Evolutionary conservation across 228 moss, liverwort and hornwort genomes (phyloP).

Genomic region (Sphagnum magellanicum): DNA sequence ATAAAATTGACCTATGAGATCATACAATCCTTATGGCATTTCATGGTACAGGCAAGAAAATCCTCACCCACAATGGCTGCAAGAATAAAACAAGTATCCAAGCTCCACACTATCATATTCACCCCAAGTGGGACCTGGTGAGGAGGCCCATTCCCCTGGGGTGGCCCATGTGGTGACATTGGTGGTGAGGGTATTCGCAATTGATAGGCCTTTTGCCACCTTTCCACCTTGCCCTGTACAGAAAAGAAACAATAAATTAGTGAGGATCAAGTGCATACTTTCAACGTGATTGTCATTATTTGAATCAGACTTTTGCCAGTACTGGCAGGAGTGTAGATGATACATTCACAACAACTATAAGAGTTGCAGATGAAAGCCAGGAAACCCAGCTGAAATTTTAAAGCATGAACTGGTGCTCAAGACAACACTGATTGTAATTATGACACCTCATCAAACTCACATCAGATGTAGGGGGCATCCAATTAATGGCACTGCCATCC

Average conservation of each 20-base stretch:
- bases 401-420: too few relatives aligned
- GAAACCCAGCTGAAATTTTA: too few relatives aligned
- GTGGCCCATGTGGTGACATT: slow-evolving; percentile 64
- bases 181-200: slow-evolving; percentile 87
- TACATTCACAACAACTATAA: too few relatives aligned
- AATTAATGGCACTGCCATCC: slow-evolving; percentile 96
- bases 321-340: too few relatives aligned
- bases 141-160: slow-evolving; percentile 74
- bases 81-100: slow-evolving; percentile 98
- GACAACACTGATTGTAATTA: neutral
- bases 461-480: slow-evolving; percentile 74
- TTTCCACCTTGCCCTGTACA: slow-evolving; percentile 69
- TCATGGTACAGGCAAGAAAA: neutral
- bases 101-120: slow-evolving; percentile 99
- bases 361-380: too few relatives aligned
- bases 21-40: too few relatives aligned
- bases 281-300: too few relatives aligned
- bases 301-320: too few relatives aligned
- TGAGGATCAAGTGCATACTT: neutral
- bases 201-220: slow-evolving; percentile 95
- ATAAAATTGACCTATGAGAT: too few relatives aligned
- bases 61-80: slow-evolving; percentile 92
- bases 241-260: neutral
- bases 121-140: slow-evolving; percentile 88
- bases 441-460: slow-evolving; percentile 18